Percentiles rank a stretch among this genome's conserved stretches.
These are phyloP conservation scores for Fistulifera solaris DNA, from an alignment of 108 stramenopile genomes.

Conservation along the genomic window DNA sequence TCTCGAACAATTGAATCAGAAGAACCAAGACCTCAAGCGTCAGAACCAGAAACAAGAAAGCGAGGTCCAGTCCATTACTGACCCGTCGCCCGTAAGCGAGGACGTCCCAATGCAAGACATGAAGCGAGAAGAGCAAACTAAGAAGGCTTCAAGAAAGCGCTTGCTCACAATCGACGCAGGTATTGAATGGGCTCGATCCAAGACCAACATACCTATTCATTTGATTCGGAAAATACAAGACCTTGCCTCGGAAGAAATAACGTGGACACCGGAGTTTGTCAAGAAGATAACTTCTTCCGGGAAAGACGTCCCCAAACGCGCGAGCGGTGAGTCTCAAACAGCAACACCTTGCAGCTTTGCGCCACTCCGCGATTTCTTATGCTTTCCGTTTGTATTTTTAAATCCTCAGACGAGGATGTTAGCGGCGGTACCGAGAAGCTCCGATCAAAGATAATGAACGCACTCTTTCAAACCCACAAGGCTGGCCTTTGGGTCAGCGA, in stretches of 20 bases:
- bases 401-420: slow-evolving; percentile 1
- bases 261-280: slow-evolving; percentile 37
- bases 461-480: too few relatives aligned
- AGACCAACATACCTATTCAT: slow-evolving; percentile 30
- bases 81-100: background rate
- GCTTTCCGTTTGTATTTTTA: background rate
- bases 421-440: background rate
- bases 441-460: too few relatives aligned
- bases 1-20: slow-evolving; percentile 17
- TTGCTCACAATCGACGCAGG: slow-evolving; percentile 10
- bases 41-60: background rate
- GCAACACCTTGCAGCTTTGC: too few relatives aligned
- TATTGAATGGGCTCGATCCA: slow-evolving; percentile 39
- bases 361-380: background rate
- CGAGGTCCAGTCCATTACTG: background rate
- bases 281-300: slow-evolving; percentile 14
- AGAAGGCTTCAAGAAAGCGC: background rate
- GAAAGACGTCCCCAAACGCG: slow-evolving; percentile 19
- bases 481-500: too few relatives aligned
- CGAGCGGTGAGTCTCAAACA: slow-evolving; percentile 3
- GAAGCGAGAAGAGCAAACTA: background rate
- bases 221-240: slow-evolving; percentile 31
- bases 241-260: slow-evolving; percentile 33
- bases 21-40: background rate
- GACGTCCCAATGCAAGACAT: background rate